These are phyloP conservation scores for Bocquillonia castaneifolia DNA, from an alignment of 441 rosid species.

Conservation along the genomic window DNA sequence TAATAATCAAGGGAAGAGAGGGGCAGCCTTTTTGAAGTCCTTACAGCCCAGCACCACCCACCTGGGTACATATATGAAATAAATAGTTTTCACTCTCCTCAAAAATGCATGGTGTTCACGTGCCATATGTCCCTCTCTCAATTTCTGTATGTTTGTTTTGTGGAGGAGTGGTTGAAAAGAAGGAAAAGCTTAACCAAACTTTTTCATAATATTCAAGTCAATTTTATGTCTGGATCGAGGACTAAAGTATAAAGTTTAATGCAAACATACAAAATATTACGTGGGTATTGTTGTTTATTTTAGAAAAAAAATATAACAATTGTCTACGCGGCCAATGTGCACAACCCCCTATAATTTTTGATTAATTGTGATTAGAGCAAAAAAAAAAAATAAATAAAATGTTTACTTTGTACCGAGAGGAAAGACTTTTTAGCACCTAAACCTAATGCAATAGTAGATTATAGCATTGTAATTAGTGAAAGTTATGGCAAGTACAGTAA, in stretches of 20 bases:
- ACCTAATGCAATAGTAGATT: constrained; percentile 19
- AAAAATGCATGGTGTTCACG: constrained; percentile 33
- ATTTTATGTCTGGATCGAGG: constrained; percentile 35
- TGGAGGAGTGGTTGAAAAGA: constrained; percentile 28
- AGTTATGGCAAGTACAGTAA: constrained; percentile 25
- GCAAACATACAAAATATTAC: constrained; percentile 28
- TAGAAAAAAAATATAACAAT: background rate
- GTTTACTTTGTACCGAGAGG: background rate
- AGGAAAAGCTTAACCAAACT: constrained; percentile 17
- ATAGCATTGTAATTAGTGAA: constrained; percentile 65
- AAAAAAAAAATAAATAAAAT: background rate
- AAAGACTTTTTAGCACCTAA: constrained; percentile 12
- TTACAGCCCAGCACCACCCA: constrained; percentile 13
- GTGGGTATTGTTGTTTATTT: constrained; percentile 16
- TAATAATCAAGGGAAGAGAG: background rate
- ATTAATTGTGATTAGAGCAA: constrained; percentile 4
- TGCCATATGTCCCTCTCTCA: constrained; percentile 21
- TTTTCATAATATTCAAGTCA: constrained; percentile 30
- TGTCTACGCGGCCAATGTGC: constrained; percentile 7
- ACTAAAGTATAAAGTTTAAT: constrained; percentile 23
- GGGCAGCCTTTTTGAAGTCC: background rate
- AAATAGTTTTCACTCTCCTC: constrained; percentile 12
- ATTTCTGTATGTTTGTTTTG: background rate
- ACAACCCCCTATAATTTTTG: constrained; percentile 10
- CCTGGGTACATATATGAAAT: background rate